phyloP scores from a whole-genome alignment of 768 basidiomycete genomes.

The Tylopilus sp. region DNA sequence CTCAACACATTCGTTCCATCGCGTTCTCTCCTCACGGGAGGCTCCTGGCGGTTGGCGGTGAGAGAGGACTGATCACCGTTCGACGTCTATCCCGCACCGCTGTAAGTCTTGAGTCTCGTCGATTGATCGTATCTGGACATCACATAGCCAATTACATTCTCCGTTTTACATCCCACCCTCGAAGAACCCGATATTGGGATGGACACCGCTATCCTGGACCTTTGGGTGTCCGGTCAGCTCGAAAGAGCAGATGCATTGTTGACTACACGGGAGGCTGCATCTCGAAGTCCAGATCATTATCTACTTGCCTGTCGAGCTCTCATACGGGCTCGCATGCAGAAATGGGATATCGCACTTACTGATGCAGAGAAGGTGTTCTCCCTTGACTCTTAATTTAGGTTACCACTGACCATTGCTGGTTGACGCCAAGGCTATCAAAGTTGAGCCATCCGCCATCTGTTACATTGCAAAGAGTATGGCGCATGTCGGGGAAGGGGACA shows the following conservation, averaged over 20 bases:
- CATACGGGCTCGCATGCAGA: neutral
- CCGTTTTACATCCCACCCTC: neutral
- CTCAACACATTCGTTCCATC: neutral
- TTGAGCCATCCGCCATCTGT: neutral
- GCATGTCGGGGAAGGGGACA: neutral
- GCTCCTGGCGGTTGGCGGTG: neutral
- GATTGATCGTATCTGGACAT: neutral
- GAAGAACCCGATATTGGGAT: neutral
- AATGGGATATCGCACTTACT: neutral
- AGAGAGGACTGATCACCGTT: neutral
- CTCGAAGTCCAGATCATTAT: too few relatives aligned
- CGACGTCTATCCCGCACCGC: neutral
- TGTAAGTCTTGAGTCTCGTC: neutral
- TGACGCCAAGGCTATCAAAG: too few relatives aligned
- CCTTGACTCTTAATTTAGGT: neutral
- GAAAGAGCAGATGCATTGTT: too few relatives aligned
- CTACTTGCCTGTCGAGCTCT: too few relatives aligned
- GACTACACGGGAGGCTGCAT: too few relatives aligned
- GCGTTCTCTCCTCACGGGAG: neutral
- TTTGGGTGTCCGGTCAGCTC: neutral
- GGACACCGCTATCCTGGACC: neutral
- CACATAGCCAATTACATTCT: neutral
- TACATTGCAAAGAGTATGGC: too few relatives aligned
- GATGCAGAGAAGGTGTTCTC: neutral
- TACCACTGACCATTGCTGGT: too few relatives aligned